Evolutionary conservation across 2,329 filamentous ascomycete species (phyloP), one percentile per base, ranked within the genome.

Genomic region (Curvularia sp.): DNA sequence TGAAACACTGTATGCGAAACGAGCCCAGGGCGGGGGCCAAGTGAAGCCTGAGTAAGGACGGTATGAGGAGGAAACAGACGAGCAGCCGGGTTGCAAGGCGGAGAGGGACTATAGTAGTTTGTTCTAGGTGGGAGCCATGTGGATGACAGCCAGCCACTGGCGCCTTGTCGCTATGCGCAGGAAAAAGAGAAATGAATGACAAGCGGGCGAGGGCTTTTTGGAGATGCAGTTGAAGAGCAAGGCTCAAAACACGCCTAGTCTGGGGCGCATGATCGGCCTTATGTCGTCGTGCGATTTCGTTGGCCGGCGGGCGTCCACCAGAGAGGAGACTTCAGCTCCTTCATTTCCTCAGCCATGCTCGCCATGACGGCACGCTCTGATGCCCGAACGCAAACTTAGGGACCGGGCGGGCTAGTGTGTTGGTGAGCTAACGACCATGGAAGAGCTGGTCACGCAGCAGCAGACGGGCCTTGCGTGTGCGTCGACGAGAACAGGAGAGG

Each of bases 191-290:
- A 18, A 57, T 66, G 55, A 66, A 62, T 53, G 53, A 58, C 51
- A 53, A 59, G 57, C 53, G 53, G 62, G 53, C 60, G 55, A 47
- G 43, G 43, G 26, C 43, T 61, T 53, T 28, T 26, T 18, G 58
- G 53, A 35, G 50, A 63, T 57, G 60, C 57, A 72, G 66, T 67
- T 62, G 67, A 52, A 57, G 13, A 52, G 49, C 51, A 58, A 51
- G 57, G 62, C 59, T 55, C 65, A 68, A 74, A 71, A 73, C 72
- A 65, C 68, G 68, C 67, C 65, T 68, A 61, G 57, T 58, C 55
- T 48, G 56, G 58, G 57, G 64, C 61, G 64, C 64, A 61, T 65
- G 60, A 64, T 66, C 47, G 61, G 62, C 59, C 61, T 63, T 62
- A 64, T 58, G 62, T 62, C 62, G 64, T 62, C 55, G 66, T 62